Evolutionary conservation across 768 basidiomycete species (phyloP).

Genomic region (Lyophyllum shimeji): DNA sequence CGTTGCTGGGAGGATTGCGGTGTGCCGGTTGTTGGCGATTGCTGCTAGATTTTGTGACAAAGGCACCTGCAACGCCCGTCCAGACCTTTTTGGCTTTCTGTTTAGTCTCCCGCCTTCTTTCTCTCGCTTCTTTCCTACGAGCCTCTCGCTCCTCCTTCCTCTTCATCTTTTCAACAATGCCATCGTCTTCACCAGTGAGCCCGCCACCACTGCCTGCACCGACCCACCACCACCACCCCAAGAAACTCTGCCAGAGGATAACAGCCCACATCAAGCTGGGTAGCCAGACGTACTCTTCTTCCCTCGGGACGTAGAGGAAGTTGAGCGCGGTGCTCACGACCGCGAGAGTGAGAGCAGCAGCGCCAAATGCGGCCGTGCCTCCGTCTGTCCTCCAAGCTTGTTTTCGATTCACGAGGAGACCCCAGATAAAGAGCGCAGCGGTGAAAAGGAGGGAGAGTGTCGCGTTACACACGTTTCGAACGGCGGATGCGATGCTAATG

Average conservation of each 20-base stretch:
- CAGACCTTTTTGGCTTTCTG: slow-evolving; percentile 57
- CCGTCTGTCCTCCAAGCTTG: slow-evolving; percentile 97
- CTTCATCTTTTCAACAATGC: slow-evolving; percentile 64
- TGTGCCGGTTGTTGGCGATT: not conserved
- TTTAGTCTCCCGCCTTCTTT: slow-evolving; percentile 47
- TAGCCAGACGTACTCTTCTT: slow-evolving; percentile 91
- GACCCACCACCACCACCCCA: slow-evolving; percentile 99
- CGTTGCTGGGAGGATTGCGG: not conserved
- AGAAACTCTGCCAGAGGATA: slow-evolving; percentile 94
- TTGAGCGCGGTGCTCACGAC: slow-evolving; percentile 82
- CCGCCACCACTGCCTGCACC: slow-evolving; percentile 82
- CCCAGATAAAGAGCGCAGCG: slow-evolving; percentile 88
- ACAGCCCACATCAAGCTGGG: slow-evolving; percentile 88
- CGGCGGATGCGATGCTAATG: slow-evolving; percentile 61
- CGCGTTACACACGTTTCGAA: slow-evolving; percentile 94
- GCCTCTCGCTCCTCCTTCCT: slow-evolving; percentile 54
- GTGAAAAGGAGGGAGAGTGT: slow-evolving; percentile 96
- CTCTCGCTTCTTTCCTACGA: slow-evolving; percentile 44
- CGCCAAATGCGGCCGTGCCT: slow-evolving; percentile 92
- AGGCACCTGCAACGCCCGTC: slow-evolving; percentile 55
- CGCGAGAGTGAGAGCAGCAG: slow-evolving; percentile 80
- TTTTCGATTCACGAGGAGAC: slow-evolving; percentile 81
- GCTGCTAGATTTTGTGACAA: slow-evolving; percentile 25
- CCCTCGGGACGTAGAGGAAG: slow-evolving; percentile 79
- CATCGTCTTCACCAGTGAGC: slow-evolving; percentile 39